These are phyloP conservation scores for Microcyclospora tardicrescens DNA, from an alignment of 2,329 filamentous ascomycete genomes.

Conservation along the genomic window DNA sequence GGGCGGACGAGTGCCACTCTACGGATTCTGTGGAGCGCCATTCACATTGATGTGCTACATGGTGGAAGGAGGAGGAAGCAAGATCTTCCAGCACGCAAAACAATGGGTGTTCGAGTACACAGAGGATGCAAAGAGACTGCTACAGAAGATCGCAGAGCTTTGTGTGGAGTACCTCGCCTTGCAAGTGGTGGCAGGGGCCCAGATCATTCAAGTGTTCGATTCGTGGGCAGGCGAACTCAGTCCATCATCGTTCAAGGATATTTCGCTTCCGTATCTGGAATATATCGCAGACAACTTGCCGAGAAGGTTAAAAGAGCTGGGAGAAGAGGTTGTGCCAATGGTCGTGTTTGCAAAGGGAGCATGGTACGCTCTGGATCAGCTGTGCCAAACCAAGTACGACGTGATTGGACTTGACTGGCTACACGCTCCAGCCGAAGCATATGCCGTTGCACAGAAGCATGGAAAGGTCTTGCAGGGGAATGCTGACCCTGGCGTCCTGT, in stretches of 20 bases:
- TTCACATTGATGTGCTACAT: conserved; percentile 98
- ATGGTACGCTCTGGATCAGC: conserved; percentile 81
- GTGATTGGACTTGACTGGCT: conserved; percentile 94
- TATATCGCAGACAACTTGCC: conserved; percentile 77
- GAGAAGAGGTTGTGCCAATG: conserved; percentile 77
- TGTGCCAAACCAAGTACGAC: conserved; percentile 81
- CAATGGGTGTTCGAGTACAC: conserved; percentile 92
- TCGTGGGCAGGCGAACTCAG: conserved; percentile 95
- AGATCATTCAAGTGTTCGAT: conserved; percentile 94
- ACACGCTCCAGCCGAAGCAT: conserved; percentile 74
- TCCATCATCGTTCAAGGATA: conserved; percentile 67
- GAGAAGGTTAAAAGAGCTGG: conserved; percentile 56
- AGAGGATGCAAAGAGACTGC: conserved; percentile 62
- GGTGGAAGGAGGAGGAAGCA: conserved; percentile 93
- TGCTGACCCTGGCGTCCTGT: conserved; percentile 84
- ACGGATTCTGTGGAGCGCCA: conserved; percentile 92
- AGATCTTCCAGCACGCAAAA: conserved; percentile 88
- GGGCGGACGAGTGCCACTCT: conserved; percentile 74
- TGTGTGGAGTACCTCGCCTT: conserved; percentile 90
- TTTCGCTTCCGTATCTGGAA: conserved; percentile 73
- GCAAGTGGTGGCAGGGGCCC: conserved; percentile 85
- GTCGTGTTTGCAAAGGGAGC: conserved; percentile 96
- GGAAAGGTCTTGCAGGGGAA: conserved; percentile 85
- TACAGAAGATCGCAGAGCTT: conserved; percentile 85
- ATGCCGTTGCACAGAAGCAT: conserved; percentile 56